Evolutionary conservation across 805 yeast species (phyloP).

Genomic region (Candida corydali): DNA sequence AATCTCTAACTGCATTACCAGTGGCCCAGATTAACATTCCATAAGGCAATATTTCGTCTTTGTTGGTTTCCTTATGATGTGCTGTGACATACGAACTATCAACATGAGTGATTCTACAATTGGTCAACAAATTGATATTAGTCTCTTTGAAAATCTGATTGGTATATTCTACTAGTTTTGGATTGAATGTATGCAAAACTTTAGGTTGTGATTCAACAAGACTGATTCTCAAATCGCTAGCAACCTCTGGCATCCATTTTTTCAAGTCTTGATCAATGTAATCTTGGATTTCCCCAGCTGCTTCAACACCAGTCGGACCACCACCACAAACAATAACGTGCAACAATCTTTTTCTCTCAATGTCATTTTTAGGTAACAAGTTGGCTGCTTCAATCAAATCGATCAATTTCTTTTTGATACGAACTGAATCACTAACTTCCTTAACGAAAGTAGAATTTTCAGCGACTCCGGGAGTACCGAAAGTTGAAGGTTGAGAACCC

Average conservation of each 20-base stretch:
- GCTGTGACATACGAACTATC: conserved; percentile 68
- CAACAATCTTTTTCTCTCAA: conserved; percentile 79
- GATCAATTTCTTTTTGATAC: conserved; percentile 77
- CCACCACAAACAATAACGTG: conserved; percentile 95
- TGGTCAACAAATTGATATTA: conserved; percentile 70
- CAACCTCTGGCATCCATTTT: conserved; percentile 85
- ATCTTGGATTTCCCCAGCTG: conserved; percentile 94
- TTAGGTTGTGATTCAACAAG: conserved; percentile 89
- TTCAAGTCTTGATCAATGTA: conserved; percentile 86
- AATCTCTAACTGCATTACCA: conserved; percentile 85
- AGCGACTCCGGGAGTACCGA: conserved; percentile 90
- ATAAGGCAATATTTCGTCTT: conserved; percentile 69
- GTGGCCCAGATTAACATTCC: conserved; percentile 97
- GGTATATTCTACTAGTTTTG: conserved; percentile 71
- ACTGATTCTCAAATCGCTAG: conserved; percentile 75
- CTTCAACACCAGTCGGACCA: conserved; percentile 98
- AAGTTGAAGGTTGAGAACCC: conserved; percentile 93
- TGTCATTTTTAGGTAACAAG: conserved; percentile 66
- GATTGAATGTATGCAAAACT: conserved; percentile 73
- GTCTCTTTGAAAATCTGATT: conserved; percentile 64
- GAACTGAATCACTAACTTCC: conserved; percentile 84
- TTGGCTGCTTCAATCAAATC: conserved; percentile 87
- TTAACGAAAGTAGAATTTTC: conserved; percentile 86
- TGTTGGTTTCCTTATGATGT: conserved; percentile 61
- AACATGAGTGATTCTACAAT: conserved; percentile 86